phyloP scores from a whole-genome alignment of 768 basidiomycete species.

The Kwoniella newhampshirensis region DNA sequence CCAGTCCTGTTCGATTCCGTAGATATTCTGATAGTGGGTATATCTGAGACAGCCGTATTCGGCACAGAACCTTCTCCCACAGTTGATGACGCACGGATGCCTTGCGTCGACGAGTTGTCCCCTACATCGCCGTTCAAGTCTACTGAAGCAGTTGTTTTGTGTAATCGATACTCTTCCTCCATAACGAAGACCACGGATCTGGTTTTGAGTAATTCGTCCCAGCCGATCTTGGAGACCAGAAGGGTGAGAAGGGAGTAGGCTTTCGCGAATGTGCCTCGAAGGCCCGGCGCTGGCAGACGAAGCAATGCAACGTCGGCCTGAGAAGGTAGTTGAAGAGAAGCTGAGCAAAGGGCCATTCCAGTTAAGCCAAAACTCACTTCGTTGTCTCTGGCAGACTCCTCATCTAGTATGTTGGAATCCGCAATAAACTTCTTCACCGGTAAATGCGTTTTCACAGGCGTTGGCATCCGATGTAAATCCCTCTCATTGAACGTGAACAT shows the following conservation, averaged over 20 bases:
- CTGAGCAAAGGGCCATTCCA: too few relatives aligned
- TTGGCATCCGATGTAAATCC: conserved; percentile 81
- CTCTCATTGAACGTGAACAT: conserved; percentile 99
- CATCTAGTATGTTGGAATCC: conserved; percentile 76
- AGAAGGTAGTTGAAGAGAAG: too few relatives aligned
- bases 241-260: conserved; percentile 88
- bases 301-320: conserved; percentile 89
- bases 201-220: conserved; percentile 96
- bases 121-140: conserved; percentile 43
- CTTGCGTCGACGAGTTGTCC: conserved; percentile 32
- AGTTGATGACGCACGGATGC: conserved; percentile 16
- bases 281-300: conserved; percentile 89
- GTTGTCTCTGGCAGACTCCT: conserved; percentile 77
- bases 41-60: conserved; percentile 45
- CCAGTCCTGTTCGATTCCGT: conserved; percentile 59
- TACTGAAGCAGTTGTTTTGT: conserved; percentile 79
- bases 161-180: conserved; percentile 99
- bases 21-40: conserved; percentile 75
- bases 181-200: conserved; percentile 96
- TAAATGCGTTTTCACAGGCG: conserved; percentile 75
- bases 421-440: conserved; percentile 82
- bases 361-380: conserved; percentile 59
- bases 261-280: conserved; percentile 92
- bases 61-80: conserved; percentile 8
- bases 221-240: conserved; percentile 90